Evolutionary conservation across 2,329 filamentous ascomycete genomes (phyloP).

Genomic region (Septoria linicola): DNA sequence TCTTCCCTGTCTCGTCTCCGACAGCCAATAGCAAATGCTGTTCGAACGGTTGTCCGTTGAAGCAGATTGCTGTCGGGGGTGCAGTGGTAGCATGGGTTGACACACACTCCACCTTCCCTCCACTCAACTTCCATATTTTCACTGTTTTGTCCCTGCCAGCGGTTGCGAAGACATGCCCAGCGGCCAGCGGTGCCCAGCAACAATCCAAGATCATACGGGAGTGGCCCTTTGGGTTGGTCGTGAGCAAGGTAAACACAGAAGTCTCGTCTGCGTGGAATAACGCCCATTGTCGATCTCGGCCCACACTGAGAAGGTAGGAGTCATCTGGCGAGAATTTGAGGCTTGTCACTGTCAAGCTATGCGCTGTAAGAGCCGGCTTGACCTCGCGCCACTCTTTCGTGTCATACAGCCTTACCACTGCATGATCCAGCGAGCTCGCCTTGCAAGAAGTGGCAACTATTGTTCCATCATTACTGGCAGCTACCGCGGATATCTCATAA

Average conservation of each 20-base stretch:
- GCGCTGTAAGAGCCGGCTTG: conserved; percentile 75
- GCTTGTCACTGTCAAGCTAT: conserved; percentile 81
- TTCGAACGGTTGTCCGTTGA: conserved; percentile 14
- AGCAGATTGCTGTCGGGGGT: conserved; percentile 39
- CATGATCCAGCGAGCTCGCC: conserved; percentile 88
- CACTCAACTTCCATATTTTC: conserved; percentile 54
- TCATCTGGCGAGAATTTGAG: conserved; percentile 78
- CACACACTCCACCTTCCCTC: conserved; percentile 26
- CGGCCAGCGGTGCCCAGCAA: conserved; percentile 67
- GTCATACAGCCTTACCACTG: conserved; percentile 88
- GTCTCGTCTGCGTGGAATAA: conserved; percentile 59
- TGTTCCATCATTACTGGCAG: conserved; percentile 69
- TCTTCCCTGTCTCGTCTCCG: conserved; percentile 34
- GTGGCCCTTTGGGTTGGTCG: conserved; percentile 79
- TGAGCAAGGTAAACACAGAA: conserved; percentile 56
- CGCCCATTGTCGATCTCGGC: conserved; percentile 87
- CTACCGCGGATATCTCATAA: conserved; percentile 89
- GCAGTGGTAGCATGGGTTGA: conserved; percentile 29
- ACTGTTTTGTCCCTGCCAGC: conserved; percentile 86
- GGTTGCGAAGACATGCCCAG: conserved; percentile 67
- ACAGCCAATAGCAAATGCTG: conserved; percentile 25
- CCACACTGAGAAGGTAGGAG: conserved; percentile 76
- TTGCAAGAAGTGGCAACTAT: conserved; percentile 89
- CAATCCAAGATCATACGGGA: conserved; percentile 88
- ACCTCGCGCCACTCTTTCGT: conserved; percentile 85